Base-by-base conservation (phyloP, 306 rosid genomes). In the Quercus wislizeni region DNA sequence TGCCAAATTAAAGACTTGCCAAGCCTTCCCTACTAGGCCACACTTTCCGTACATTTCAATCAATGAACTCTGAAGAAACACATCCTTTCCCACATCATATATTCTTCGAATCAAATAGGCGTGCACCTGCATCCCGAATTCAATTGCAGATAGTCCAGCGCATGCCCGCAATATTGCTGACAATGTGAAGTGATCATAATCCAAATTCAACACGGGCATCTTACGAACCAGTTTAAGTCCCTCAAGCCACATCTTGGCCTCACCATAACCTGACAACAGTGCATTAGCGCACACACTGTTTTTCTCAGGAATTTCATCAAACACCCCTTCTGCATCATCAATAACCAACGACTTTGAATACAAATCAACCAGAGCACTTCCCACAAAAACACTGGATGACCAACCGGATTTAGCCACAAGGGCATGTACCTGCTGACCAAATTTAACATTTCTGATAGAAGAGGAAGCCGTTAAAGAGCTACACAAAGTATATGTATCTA, bases 11-110 rank as follows among this genome's bases (percentile, higher is more conserved):
- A 91, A 92, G 38, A 91, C 90, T 71, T 68, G 81, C 90, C 82
- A 69, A 56, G 94, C 93, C 80, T 89, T 88, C 76, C 82, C 83
- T 13, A 85, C 87, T 74, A 91, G 21, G 55, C 97, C 96, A 85
- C 92, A 85, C 79, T 89, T 92, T 2, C 96, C 96, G 83, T 88
- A 92, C 96, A 92, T 89, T 83, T 92, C 96, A 81, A 89, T 80
- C 87, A 89, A 75, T 0, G 96, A 79, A n/a, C 91, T 88, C 74
- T 88, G 91, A 25, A 91, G 84, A 81, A 85, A 87, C 80, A 85
- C 89, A 58, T 93, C 97, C 69, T 82, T 79, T 59, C 79, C 85
- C 74, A 87, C 52, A 80, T 83, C 78, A 74, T 31, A 69, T 58
- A 69, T 30, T 2, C 78, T 76, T 18, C 86, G 96, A 2, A 91